Percentiles rank a stretch among this genome's conserved stretches.
These are phyloP conservation scores for Blastocystis sp. DNA, from an alignment of 352 stramenopile species.

Conservation along the genomic window DNA sequence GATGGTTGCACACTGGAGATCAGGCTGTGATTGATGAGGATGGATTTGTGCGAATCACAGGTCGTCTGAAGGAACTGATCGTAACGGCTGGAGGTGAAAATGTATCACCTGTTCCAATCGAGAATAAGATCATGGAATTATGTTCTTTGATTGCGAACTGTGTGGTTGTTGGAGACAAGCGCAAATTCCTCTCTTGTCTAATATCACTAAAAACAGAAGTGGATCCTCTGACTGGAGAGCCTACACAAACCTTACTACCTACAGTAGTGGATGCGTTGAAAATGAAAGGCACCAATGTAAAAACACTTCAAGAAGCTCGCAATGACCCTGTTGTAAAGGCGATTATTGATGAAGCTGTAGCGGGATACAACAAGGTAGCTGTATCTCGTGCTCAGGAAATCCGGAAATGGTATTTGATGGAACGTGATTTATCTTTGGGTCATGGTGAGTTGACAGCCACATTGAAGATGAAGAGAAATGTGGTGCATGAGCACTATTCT, in stretches of 20 bases:
- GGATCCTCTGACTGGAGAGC: slow-evolving; percentile 63
- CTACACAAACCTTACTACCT: slow-evolving; percentile 62
- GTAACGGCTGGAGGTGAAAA: slow-evolving; percentile 71
- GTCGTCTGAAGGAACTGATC: slow-evolving; percentile 70
- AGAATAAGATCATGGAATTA: slow-evolving; percentile 67
- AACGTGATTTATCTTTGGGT: slow-evolving; percentile 62
- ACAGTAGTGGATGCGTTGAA: slow-evolving; percentile 33
- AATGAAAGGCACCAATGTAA: background rate
- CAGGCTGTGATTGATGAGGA: slow-evolving; percentile 65
- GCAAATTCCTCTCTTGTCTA: slow-evolving; percentile 68
- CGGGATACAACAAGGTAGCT: slow-evolving; percentile 67
- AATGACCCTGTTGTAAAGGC: slow-evolving; percentile 62
- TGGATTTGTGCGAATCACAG: slow-evolving; percentile 68
- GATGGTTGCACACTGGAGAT: slow-evolving; percentile 68
- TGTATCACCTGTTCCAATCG: slow-evolving; percentile 69
- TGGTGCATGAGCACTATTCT: slow-evolving; percentile 64
- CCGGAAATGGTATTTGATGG: slow-evolving; percentile 67
- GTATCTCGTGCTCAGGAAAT: slow-evolving; percentile 66
- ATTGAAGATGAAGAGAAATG: slow-evolving; percentile 66
- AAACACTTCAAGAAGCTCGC: slow-evolving; percentile 51
- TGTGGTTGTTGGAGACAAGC: slow-evolving; percentile 69
- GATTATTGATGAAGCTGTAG: slow-evolving; percentile 65
- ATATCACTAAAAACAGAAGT: slow-evolving; percentile 65
- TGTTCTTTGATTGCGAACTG: slow-evolving; percentile 66
- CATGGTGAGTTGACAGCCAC: slow-evolving; percentile 65